Evolutionary conservation across 75 land plant genomes (phyloP), one percentile per base, ranked within the genome.

Genomic region (Pinus albicaulis): DNA sequence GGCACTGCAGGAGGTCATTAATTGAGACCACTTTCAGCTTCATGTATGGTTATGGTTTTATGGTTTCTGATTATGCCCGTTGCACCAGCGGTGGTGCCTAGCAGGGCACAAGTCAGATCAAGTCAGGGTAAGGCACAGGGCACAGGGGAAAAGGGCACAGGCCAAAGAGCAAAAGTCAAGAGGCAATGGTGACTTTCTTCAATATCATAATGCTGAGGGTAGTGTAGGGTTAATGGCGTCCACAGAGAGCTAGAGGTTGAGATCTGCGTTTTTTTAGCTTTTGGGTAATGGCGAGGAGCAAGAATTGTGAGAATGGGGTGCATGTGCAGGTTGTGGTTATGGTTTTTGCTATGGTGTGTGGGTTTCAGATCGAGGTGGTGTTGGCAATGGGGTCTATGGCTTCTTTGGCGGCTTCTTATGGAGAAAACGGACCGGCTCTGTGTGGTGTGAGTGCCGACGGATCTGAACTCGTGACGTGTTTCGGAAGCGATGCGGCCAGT

Each of bases 371-470:
- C 16, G 24, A 38, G 16, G 17, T 20, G 59, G 84, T 74, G 7
- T 38, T n/a, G 26, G 74, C 74, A 5, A 53, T 87, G 38, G 89
- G 89, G 7, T 92, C 96, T 25, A 92, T 91, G 94, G 82, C 86
- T 34, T 82, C 90, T 48, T 77, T 89, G 59, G 94, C 96, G 6
- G 88, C 88, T 59, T 92, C 94, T 0, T 93, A 93, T 63, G 96
- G 96, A 11, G 94, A 84, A 55, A 82, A 87, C 48, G 96, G 96
- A 23, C 86, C 91, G 59, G 89, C 82, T 13, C 83, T 93, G 74
- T 93, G 96, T 68, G 85, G 90, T 0, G 48, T 93, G 28, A 72
- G 36, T 12, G 74, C 65, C 65, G 92, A 90, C 34, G 92, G 95
- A 4, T 84, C 92, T 59, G 85, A 88, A 60, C 61, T 76, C 14